These are phyloP conservation scores for Thelonectria discophora DNA, from an alignment of 2,329 filamentous ascomycete genomes.

Conservation along the genomic window DNA sequence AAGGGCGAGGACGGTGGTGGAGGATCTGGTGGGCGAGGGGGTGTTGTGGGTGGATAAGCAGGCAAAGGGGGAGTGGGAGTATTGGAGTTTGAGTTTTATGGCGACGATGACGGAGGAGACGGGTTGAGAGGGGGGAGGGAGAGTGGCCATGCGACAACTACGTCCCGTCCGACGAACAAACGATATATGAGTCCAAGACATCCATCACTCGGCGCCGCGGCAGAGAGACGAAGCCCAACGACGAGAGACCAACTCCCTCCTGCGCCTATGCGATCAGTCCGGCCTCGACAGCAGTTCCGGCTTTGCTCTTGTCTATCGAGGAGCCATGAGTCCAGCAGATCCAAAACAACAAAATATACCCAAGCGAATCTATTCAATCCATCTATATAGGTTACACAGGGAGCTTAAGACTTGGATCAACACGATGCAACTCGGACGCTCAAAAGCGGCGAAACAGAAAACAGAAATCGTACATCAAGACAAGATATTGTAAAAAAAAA, in stretches of 20 bases:
- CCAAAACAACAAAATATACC: too few species aligned
- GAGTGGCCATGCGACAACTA: not conserved
- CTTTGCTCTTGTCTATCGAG: too few species aligned
- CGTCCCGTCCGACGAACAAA: too few species aligned
- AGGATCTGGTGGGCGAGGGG: slow-evolving; percentile 87
- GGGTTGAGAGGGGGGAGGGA: slow-evolving; percentile 22
- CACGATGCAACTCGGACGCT: not conserved
- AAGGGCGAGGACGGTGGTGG: slow-evolving; percentile 86
- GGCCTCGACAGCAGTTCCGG: not conserved
- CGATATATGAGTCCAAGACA: too few species aligned
- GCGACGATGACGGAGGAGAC: slow-evolving; percentile 46
- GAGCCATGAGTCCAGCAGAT: too few species aligned
- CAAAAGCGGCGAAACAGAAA: not conserved
- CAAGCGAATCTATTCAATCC: too few species aligned
- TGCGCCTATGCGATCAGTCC: too few species aligned
- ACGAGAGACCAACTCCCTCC: too few species aligned
- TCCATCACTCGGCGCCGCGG: too few species aligned
- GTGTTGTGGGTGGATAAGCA: slow-evolving; percentile 95
- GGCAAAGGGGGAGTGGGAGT: slow-evolving; percentile 81
- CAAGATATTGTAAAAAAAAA: slow-evolving; percentile 26
- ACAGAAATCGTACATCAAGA: slow-evolving; percentile 20
- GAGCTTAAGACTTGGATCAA: slow-evolving; percentile 1
- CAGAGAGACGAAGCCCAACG: too few species aligned
- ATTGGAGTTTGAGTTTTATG: slow-evolving; percentile 88
- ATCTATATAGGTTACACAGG: not conserved